These are phyloP conservation scores for Puccinia polysora DNA, from an alignment of 1,284 basidiomycete genomes.

Conservation along the genomic window DNA sequence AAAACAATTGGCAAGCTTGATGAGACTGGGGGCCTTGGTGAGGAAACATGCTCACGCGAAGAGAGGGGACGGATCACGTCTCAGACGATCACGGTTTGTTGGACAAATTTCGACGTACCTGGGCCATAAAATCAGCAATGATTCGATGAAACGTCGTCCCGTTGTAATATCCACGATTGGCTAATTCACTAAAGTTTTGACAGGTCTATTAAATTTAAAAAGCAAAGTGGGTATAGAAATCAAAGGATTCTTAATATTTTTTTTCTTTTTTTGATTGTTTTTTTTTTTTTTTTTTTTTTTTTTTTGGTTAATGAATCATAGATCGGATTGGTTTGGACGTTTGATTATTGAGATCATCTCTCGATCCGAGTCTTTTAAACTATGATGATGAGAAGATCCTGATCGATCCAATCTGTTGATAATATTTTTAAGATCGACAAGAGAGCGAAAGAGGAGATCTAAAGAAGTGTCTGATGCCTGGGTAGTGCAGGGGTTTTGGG, in stretches of 20 bases:
- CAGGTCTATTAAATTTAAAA: too few relatives aligned
- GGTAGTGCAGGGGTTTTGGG: neutral
- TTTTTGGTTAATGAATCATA: too few relatives aligned
- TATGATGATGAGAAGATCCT: neutral
- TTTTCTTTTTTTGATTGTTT: too few relatives aligned
- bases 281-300: too few relatives aligned
- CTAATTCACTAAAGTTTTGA: constrained; percentile 49
- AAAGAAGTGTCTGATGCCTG: neutral
- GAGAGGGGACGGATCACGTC: too few relatives aligned
- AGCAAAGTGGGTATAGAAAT: too few relatives aligned
- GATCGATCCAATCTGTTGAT: neutral
- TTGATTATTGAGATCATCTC: too few relatives aligned
- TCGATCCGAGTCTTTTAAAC: neutral
- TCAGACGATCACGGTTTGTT: neutral
- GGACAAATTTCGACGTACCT: constrained; percentile 15
- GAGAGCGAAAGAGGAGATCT: neutral
- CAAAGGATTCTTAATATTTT: too few relatives aligned
- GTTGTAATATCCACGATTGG: constrained; percentile 51
- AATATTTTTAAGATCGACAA: neutral
- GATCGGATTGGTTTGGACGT: too few relatives aligned
- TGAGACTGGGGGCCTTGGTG: too few relatives aligned
- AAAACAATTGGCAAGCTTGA: too few relatives aligned
- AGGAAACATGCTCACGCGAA: too few relatives aligned
- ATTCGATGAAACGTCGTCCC: constrained; percentile 45
- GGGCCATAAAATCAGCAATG: constrained; percentile 47